Base-by-base conservation (phyloP, 2,329 filamentous ascomycete genomes). In the Xylaria sp. region DNA sequence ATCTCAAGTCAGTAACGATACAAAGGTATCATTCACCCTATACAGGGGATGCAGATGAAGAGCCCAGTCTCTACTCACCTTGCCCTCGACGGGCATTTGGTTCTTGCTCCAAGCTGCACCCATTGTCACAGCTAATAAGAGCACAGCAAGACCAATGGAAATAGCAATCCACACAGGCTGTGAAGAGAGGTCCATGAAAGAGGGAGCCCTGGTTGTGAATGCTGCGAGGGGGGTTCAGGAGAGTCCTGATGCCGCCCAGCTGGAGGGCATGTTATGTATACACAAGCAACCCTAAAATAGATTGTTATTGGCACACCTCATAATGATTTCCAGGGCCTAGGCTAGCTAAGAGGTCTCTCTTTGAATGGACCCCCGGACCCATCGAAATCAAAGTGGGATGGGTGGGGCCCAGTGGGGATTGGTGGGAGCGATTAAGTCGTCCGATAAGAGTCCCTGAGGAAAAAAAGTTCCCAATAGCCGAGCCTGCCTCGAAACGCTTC, bases 71-170 rank as follows among this genome's bases (percentile, higher is more conserved):
- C 48, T 28, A 67, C 84, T 60, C 80, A 96, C 94, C 85, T 92
- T 92, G 80, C 94, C 94, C 75, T 94, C 90, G 12, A 98, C 92
- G 60, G 90, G 89, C 84, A 98, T 94, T 71, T 94, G 87, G 78
- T 97, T 94, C 74, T 87, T 91, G 65, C 86, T 81, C 59, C 85
- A 80, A 68, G 93, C 91, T 68, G 91, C 78, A n/a, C 91, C 90
- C 92, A 94, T 94, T 59, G 79, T 78, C 68, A 80, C 74, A 13
- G 80, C 78, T 41, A 82, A 70, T 34, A 81, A 58, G 15, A 83
- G 58, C 13, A 80, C 79, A 39, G 82, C 70, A 59, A 82, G 46
- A 34, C 76, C 74, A 15, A 79, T 48, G 3, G 61, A 76, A 54
- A 76, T 70, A 57, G 66, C 65, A 56, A 75, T 68, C 73, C 70